Percentiles rank a stretch among this genome's conserved stretches.
These are phyloP conservation scores for Pelagophyceae sp. DNA, from an alignment of 352 stramenopile genomes.

Conservation along the genomic window DNA sequence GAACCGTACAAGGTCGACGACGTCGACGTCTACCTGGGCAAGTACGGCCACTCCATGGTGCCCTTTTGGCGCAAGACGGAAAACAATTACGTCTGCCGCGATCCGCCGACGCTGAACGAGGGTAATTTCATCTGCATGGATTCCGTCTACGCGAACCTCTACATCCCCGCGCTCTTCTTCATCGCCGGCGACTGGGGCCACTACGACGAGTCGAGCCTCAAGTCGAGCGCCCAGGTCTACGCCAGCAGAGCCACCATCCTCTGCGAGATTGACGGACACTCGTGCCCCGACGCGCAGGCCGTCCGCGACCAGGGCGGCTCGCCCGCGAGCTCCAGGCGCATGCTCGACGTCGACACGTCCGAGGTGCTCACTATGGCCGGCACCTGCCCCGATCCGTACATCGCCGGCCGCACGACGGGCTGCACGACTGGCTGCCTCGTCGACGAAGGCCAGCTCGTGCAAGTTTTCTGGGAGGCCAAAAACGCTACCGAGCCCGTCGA, in stretches of 20 bases:
- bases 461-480: too few relatives aligned
- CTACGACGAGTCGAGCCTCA: not conserved
- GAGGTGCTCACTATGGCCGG: not conserved
- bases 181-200: slow-evolving; percentile 29
- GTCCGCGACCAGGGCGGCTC: not conserved
- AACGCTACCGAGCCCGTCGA: too few relatives aligned
- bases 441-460: too few relatives aligned
- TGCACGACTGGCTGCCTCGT: too few relatives aligned
- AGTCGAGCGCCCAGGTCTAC: not conserved
- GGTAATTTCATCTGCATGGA: not conserved
- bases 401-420: not conserved
- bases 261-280: slow-evolving; percentile 16
- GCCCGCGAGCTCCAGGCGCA: not conserved
- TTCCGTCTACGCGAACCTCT: not conserved
- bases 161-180: slow-evolving; percentile 30
- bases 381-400: not conserved
- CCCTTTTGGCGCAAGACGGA: slow-evolving; percentile 11
- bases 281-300: not conserved
- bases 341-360: not conserved
- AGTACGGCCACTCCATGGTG: slow-evolving; percentile 34
- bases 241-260: not conserved
- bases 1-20: slow-evolving; percentile 10
- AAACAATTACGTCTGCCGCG: not conserved
- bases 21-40: slow-evolving; percentile 25
- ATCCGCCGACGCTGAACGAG: not conserved